Conservation (phyloP, 495 filamentous ascomycete species). For the Bacidia gigantensis region DNA sequence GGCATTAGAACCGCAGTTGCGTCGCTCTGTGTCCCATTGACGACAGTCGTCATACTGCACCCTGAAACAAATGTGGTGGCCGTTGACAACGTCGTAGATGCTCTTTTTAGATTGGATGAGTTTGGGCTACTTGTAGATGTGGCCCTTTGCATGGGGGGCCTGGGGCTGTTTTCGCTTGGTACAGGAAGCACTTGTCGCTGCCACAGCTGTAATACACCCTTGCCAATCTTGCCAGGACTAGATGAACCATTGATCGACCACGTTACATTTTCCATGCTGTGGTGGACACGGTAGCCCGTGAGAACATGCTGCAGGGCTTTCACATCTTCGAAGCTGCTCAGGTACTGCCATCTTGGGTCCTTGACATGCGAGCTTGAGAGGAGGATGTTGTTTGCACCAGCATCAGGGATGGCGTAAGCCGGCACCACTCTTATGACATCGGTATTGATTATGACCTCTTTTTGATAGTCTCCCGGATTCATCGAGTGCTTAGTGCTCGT, state of each 20-base stretch:
- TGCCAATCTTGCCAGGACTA: slow-evolving; percentile 2
- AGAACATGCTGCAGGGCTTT: slow-evolving; percentile 14
- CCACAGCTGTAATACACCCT: slow-evolving; percentile 16
- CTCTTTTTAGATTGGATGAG: not conserved
- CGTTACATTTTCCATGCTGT: slow-evolving; percentile 7
- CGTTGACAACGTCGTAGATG: not conserved
- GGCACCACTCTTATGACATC: slow-evolving; percentile 11
- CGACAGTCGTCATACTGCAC: slow-evolving; percentile 8
- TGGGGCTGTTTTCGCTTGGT: not conserved
- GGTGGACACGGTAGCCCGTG: slow-evolving; percentile 14
- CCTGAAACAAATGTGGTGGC: slow-evolving; percentile 2
- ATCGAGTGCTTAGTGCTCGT: slow-evolving; percentile 6
- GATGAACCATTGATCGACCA: slow-evolving; percentile 13
- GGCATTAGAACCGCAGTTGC: slow-evolving; percentile 9
- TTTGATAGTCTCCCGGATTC: slow-evolving; percentile 7
- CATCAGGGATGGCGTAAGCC: slow-evolving; percentile 11
- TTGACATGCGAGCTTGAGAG: slow-evolving; percentile 11
- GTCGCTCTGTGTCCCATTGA: slow-evolving; percentile 8
- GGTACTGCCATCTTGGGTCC: slow-evolving; percentile 6
- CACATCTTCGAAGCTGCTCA: slow-evolving; percentile 9
- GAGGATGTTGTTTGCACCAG: slow-evolving; percentile 11
- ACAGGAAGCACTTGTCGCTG: slow-evolving; percentile 11
- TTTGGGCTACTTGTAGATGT: not conserved
- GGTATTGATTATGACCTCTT: slow-evolving; percentile 9
- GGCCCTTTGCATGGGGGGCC: not conserved